Evolutionary conservation across 345 rosid genomes (phyloP), one percentile per base, ranked within the genome.

Genomic region (Rhodomyrtus tomentosa): DNA sequence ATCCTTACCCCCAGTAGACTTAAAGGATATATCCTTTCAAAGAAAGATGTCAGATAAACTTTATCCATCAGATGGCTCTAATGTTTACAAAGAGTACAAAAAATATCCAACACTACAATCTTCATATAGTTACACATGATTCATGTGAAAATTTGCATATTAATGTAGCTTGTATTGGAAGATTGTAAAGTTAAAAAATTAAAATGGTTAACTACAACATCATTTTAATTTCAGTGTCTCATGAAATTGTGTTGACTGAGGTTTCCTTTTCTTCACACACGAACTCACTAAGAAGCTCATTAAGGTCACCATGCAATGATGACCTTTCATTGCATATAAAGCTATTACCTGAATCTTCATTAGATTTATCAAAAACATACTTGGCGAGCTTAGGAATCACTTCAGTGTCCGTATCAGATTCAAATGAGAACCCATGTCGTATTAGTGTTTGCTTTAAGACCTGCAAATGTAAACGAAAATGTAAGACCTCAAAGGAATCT

Each of bases 361-460:
- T 93, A 84, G 98, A 98, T 88, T 93, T 93, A 85, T 96, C 99
- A 85, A 92, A 96, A 84, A 96, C 96, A 83, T 90, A 95, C 87
- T 96, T 93, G 85, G 94, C 98, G 85, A 96, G 98, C 92, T 96
- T 95, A 14, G 99, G 98, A 87, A 95, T 96, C 72, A 96, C 98
- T 94, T 96, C 99, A 6, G 97, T 94, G 89, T 95, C 99, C 48
- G 97, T 96, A 50, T 96, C 98, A 80, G 99, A 96, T 83, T 93
- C 96, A 88, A 96, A 96, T 50, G 90, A 90, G 89, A 93, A 96
- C 22, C 99, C 98, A 89, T 96, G 99, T 58, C 93, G 93, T 45
- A 92, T 88, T 72, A 96, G 86, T 9, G 93, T 96, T 85, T 95
- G 91, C 89, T 93, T 95, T 79, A 95, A 85, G 16, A 94, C 99